Evolutionary conservation across 805 yeast species (phyloP), one percentile per base, ranked within the genome.

Genomic region (Monosporozyma unispora): DNA sequence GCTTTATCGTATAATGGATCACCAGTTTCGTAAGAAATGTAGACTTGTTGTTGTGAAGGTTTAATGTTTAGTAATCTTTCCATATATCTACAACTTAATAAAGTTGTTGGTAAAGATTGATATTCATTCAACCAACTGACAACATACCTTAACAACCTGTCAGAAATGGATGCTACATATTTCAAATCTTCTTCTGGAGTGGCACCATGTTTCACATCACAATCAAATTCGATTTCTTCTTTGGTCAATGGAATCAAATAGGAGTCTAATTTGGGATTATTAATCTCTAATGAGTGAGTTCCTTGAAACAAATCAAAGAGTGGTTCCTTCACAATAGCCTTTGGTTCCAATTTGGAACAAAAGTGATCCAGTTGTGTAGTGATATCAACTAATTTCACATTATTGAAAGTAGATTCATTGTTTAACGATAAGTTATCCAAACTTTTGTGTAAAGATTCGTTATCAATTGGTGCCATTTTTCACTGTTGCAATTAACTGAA

Each of bases 221-320:
- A 65, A 55, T 78, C 78, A 57, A 79, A 82, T 0, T 59, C 51
- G 4, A 71, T 51, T 33, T 81, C 86, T 2, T 67, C 75, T 0
- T 58, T 54, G 0, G 71, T 54, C 50, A 79, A 63, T 27, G 66
- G 58, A n/a, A 86, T 73, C 48, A 85, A 58, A 1, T 91, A 88
- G 0, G 96, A 80, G 62, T 91, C 99, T 57, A 91, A 72, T 53
- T 77, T 79, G 10, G 73, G 70, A 61, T 87, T 87, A 50, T 80
- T 73, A 12, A 83, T 75, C 63, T 90, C 98, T 52, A 88, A 69
- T 0, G 98, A 96, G 55, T 90, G 82, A 1, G 96, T 86, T 0
- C 96, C 95, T 57, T 87, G 88, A 53, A 84, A 71, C 44, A 91
- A 72, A 48, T 80, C 78, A 67, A 88, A 87, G 25, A 68, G 67